Base-by-base conservation (phyloP, 1,284 basidiomycete genomes). In the Ganoderma lingzhi region DNA sequence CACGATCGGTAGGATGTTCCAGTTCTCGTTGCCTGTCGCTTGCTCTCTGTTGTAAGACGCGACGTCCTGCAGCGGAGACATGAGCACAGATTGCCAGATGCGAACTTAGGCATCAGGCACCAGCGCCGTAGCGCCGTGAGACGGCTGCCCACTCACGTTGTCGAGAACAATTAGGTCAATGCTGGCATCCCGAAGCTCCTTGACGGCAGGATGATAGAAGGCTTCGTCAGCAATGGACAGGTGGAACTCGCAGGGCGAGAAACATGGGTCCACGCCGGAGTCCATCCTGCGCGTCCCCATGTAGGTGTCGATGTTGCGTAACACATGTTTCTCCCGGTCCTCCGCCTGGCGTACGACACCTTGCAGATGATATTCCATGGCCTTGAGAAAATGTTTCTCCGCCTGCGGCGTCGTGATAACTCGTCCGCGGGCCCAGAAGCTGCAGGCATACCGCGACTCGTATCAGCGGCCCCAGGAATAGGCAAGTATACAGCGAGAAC, bases 1-100 rank as follows among this genome's bases (percentile, higher is more conserved):
- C 53, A 78, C 75, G 62, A 81, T 70, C n/a, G 76, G 73, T 58
- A 83, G 64, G 69, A 82, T 76, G 74, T 82, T 83, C 74, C 81
- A 79, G 28, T 72, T 76, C 60, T 79, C 73, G 64, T 77, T 77
- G 12, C 79, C 80, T 9, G 76, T 75, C 15, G 80, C 74, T 66
- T 82, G 80, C 63, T 84, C 82, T 44, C 77, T 75, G 63, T 81
- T 82, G 74, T 79, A 84, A 1, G 82, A 84, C 66, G 76, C 76
- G 0, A 83, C 72, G 66, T 83, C 60, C 39, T 45, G 30, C 10
- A 39, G 8, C 45, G 23, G 35, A 35, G 35, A n/a, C n/a, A n/a
- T n/a, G n/a, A n/a, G n/a, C n/a, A n/a, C n/a, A n/a, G n/a, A n/a
- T n/a, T n/a, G n/a, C n/a, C n/a, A n/a, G n/a, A n/a, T n/a, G n/a